Evolutionary conservation across 208 protist genomes (phyloP).

Genomic region (Trypanosoma caninum): DNA sequence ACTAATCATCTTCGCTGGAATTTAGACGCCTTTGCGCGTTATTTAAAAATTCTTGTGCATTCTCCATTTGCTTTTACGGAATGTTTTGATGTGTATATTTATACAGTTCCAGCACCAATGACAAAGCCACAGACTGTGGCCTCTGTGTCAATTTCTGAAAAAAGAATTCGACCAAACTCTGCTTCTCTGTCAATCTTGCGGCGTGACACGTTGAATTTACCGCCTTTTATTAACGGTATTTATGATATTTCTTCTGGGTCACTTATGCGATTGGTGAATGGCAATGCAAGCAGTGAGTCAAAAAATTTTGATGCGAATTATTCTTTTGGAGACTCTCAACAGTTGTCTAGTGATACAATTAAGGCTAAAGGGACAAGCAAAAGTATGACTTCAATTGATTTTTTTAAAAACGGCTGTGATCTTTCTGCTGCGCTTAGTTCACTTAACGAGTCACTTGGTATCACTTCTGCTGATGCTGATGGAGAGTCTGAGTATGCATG

Average conservation of each 20-base stretch:
- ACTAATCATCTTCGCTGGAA: slow-evolving; percentile 85
- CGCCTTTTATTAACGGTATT: slow-evolving; percentile 77
- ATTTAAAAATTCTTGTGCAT: slow-evolving; percentile 85
- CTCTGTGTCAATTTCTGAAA: neutral
- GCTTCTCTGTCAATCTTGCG: slow-evolving; percentile 16
- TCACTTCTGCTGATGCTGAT: slow-evolving; percentile 56
- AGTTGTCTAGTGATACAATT: neutral
- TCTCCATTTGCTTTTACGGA: slow-evolving; percentile 38
- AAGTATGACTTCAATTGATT: neutral
- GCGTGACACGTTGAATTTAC: slow-evolving; percentile 42
- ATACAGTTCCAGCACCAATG: slow-evolving; percentile 5
- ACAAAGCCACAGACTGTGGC: neutral
- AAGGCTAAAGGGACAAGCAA: neutral
- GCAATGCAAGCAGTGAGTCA: neutral
- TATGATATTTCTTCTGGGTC: slow-evolving; percentile 76
- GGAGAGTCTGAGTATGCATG: slow-evolving; percentile 25
- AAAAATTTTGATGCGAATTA: neutral
- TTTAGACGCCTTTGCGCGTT: slow-evolving; percentile 83
- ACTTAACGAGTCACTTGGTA: slow-evolving; percentile 74
- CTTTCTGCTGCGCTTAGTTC: slow-evolving; percentile 56
- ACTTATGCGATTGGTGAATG: slow-evolving; percentile 45
- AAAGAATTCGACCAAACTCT: neutral
- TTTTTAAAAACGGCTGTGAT: slow-evolving; percentile 31
- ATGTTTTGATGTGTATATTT: slow-evolving; percentile 8
- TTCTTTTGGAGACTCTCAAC: slow-evolving; percentile 19